Evolutionary conservation across 1,284 basidiomycete genomes (phyloP).

Genomic region (Bondarzewia mesenterica): DNA sequence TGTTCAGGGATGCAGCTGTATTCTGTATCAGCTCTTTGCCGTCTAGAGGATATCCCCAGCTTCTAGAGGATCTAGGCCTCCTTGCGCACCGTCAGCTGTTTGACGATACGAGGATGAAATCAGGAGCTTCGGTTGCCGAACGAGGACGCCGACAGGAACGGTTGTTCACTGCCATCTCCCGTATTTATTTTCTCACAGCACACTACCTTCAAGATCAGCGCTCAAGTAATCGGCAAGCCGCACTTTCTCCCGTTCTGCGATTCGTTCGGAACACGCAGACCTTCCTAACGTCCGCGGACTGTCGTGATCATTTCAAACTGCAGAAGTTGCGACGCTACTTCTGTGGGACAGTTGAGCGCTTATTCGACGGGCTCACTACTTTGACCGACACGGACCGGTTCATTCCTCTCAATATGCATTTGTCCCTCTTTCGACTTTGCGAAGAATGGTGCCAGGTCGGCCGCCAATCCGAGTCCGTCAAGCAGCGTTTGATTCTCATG

Average conservation of each 20-base stretch:
- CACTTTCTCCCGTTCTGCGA: slow-evolving; percentile 74
- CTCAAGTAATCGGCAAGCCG: slow-evolving; percentile 62
- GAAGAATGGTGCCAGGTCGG: slow-evolving; percentile 93
- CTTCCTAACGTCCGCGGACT: slow-evolving; percentile 66
- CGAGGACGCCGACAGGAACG: slow-evolving; percentile 71
- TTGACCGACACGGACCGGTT: slow-evolving; percentile 73
- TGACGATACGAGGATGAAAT: slow-evolving; percentile 62
- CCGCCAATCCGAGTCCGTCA: slow-evolving; percentile 65
- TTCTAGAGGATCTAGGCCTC: slow-evolving; percentile 79
- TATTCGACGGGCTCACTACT: slow-evolving; percentile 73
- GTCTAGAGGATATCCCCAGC: slow-evolving; percentile 65
- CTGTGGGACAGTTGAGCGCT: slow-evolving; percentile 80
- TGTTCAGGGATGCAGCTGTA: slow-evolving; percentile 82
- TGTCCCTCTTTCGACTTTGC: slow-evolving; percentile 79
- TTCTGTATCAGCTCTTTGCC: slow-evolving; percentile 85
- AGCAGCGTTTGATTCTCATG: slow-evolving; percentile 70
- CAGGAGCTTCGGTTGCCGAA: slow-evolving; percentile 32
- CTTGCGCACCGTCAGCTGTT: slow-evolving; percentile 79
- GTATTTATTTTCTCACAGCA: slow-evolving; percentile 84
- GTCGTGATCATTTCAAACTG: slow-evolving; percentile 72
- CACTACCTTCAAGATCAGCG: slow-evolving; percentile 69
- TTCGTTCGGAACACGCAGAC: slow-evolving; percentile 81
- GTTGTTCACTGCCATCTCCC: slow-evolving; percentile 83
- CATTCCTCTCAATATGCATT: slow-evolving; percentile 69
- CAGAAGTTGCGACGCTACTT: slow-evolving; percentile 85